phyloP scores from a whole-genome alignment of 1,139 yeast species.

The Nakaseomyces uthaithaninus region DNA sequence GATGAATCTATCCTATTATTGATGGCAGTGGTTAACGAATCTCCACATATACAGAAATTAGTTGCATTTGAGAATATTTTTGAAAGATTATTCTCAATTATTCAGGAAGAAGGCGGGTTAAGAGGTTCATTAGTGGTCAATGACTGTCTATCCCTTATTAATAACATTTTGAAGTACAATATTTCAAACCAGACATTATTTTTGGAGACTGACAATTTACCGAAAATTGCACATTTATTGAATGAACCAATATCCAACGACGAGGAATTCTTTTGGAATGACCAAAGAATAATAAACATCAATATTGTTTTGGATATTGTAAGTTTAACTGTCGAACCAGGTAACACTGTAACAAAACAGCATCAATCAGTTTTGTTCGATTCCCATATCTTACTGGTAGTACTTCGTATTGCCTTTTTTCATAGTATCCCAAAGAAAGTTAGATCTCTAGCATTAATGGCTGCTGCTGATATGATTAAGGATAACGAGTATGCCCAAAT shows the following conservation, averaged over 20 bases:
- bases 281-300: conserved; percentile 61
- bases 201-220: conserved; percentile 73
- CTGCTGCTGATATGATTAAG: conserved; percentile 70
- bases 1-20: conserved; percentile 81
- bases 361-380: conserved; percentile 60
- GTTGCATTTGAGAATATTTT: conserved; percentile 94
- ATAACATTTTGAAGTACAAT: conserved; percentile 69
- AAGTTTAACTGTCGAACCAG: conserved; percentile 64
- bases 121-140: conserved; percentile 86
- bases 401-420: conserved; percentile 62
- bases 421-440: conserved; percentile 52
- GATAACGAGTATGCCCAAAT: conserved; percentile 57
- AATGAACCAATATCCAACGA: conserved; percentile 48
- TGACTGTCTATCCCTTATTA: conserved; percentile 72
- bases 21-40: conserved; percentile 73
- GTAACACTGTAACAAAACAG: conserved; percentile 51
- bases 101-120: conserved; percentile 82
- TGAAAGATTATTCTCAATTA: conserved; percentile 67
- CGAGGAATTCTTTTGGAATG: conserved; percentile 57
- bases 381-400: conserved; percentile 56
- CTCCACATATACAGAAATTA: conserved; percentile 79
- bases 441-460: conserved; percentile 57
- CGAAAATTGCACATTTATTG: conserved; percentile 53
- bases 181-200: conserved; percentile 87
- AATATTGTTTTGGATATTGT: conserved; percentile 64